Evolutionary conservation across 2,329 filamentous ascomycete species (phyloP).

Genomic region (Colletotrichum sp.): DNA sequence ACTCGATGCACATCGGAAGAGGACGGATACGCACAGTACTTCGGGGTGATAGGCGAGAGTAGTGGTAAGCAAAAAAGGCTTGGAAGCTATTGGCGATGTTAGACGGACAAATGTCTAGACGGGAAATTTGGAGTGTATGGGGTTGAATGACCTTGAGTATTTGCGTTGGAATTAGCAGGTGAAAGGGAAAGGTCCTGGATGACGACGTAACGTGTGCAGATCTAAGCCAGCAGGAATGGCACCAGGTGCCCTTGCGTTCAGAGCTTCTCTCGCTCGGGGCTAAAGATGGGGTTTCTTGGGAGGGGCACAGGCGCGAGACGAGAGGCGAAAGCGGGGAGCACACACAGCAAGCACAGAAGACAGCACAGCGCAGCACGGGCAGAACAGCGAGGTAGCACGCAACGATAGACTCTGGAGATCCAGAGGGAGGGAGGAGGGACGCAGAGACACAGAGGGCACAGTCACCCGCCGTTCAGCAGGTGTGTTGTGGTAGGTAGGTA

Average conservation of each 20-base stretch:
- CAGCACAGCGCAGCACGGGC: neutral
- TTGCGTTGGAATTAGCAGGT: conserved; percentile 23
- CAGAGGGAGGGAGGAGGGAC: neutral
- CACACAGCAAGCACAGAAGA: neutral
- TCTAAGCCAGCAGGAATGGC: conserved; percentile 21
- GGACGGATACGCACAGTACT: conserved; percentile 5
- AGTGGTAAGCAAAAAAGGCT: neutral
- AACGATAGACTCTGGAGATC: neutral
- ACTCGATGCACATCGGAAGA: neutral
- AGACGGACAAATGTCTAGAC: conserved; percentile 6
- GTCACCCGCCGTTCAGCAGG: neutral
- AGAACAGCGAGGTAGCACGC: neutral
- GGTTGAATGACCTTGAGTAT: conserved; percentile 14
- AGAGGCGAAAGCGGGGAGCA: neutral
- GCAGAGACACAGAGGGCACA: neutral
- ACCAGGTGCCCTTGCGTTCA: conserved; percentile 21
- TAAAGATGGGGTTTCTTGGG: conserved; percentile 5
- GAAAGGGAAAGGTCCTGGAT: conserved; percentile 18
- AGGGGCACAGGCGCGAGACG: neutral
- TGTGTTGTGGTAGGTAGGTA: neutral
- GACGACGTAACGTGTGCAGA: conserved; percentile 25
- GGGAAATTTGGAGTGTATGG: conserved; percentile 1
- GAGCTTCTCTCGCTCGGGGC: conserved; percentile 13
- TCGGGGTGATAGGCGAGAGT: neutral
- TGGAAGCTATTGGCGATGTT: conserved; percentile 15